Evolutionary conservation across 352 stramenopile genomes (phyloP), one percentile per base, ranked within the genome.

Genomic region (Phytopythium kandeliae): DNA sequence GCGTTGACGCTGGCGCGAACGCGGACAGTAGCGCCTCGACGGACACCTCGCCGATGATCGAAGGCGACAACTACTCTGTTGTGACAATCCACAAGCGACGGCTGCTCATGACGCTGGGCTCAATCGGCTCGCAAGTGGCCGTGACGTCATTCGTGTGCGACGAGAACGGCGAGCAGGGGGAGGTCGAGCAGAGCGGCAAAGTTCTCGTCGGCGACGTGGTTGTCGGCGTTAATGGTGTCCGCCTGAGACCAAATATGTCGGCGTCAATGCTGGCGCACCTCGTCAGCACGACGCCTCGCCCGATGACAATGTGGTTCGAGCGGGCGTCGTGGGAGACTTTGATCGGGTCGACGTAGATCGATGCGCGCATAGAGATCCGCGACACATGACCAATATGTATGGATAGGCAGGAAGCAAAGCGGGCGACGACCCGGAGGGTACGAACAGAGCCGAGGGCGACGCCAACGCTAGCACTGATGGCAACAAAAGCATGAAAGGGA

Each of bases 111-210:
- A 89, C 81, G 26, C 64, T 89, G 47, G 71, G 60, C 8, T 33
- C 65, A 4, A 65, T 85, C 33, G 76, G 74, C 15, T 69, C 62
- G 2, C 63, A 69, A 19, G 70, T 89, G 8, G 69, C 66, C 2
- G 59, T 89, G 28, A 85, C 81, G 10, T 84, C 78, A 8, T 89
- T 88, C 25, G 68, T 85, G 17, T 47, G 28, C 11, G 67, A 79
- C n/a, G 60, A 75, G n/a, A 40, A 45, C 34, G 81, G 77, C 2
- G 51, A 69, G 21, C 33, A 40, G 11, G 81, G 81, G 9, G 81
- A 92, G 55, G 76, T 92, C 28, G 78, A 92, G 54, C 47, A 63
- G 28, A 89, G 78, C 47, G 78, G 81, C 31, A 79, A 75, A 36
- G 81, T 92, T 19, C 63, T 86, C 21, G 24, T 74, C 12, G 79